Evolutionary conservation across 192 early-diverging fungal species (phyloP).

Genomic region (Coemansia sp.): DNA sequence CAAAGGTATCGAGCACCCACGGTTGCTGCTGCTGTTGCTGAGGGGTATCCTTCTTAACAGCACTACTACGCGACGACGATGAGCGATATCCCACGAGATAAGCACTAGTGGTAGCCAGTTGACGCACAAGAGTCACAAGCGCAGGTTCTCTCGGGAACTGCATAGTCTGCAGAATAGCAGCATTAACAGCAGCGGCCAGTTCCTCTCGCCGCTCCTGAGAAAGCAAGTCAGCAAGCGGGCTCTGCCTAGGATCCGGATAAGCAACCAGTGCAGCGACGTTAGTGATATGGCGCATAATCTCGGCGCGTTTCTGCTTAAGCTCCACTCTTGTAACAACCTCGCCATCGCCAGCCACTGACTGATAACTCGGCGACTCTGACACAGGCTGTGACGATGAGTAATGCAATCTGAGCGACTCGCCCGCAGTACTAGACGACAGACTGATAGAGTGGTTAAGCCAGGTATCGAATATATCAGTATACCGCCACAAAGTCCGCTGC

Average conservation of each 20-base stretch:
- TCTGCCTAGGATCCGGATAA: conserved; percentile 40
- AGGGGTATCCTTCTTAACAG: background rate
- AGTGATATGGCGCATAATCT: conserved; percentile 51
- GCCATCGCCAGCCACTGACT: background rate
- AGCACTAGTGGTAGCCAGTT: conserved; percentile 44
- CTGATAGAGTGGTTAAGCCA: conserved; percentile 39
- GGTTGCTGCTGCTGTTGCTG: conserved; percentile 19
- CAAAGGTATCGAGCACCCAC: conserved; percentile 43
- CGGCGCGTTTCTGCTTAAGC: conserved; percentile 34
- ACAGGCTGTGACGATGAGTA: background rate
- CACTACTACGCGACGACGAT: conserved; percentile 3
- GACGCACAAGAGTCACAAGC: conserved; percentile 37
- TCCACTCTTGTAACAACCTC: conserved; percentile 36
- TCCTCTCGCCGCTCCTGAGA: conserved; percentile 31
- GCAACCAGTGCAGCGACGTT: conserved; percentile 46
- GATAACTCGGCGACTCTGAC: too few species aligned
- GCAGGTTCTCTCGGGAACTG: conserved; percentile 40
- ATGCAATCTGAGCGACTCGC: conserved; percentile 1
- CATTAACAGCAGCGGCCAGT: conserved; percentile 37
- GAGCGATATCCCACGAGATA: conserved; percentile 38
- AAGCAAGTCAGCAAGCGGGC: conserved; percentile 37
- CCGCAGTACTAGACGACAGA: conserved; percentile 1
- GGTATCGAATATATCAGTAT: conserved; percentile 43
- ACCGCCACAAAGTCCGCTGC: conserved; percentile 40
- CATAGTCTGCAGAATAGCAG: conserved; percentile 35